Evolutionary conservation across 2,329 filamentous ascomycete species (phyloP), one percentile per base, ranked within the genome.

Genomic region (Fusarium pilosicola): DNA sequence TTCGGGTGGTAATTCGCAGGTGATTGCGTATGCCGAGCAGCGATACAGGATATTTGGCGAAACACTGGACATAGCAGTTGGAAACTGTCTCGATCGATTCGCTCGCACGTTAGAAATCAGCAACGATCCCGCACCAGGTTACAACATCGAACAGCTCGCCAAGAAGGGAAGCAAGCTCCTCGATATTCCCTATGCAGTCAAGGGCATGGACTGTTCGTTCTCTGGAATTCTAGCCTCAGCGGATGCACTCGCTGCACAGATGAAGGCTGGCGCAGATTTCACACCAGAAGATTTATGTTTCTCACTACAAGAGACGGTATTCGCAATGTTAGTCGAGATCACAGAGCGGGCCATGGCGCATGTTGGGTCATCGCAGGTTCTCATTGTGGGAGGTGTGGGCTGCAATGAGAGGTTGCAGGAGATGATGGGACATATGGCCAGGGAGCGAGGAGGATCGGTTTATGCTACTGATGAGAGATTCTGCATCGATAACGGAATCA

Each of bases 401-500:
- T 97, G 94, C 81, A 99, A 99, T 81, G 92, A 97, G 85, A 89
- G 96, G 8, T 81, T 99, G 75, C 96, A 99, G 85, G 91, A 97
- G 78, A 99, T 99, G 96, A 99, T 99, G 96, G 95, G 94, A 22
- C 87, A 93, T 52, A 99, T 99, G 96, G 96, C 95, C 22, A 87
- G 86, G 49, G 95, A 97, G 81, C 87, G 96, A 42, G 94, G 95
- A 60, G 96, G 96, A 8, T 95, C 91, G 78, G 94, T 98, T 7
- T 98, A 93, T 84, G 95, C 96, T 30, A 98, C 96, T 0, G 96
- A 99, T 81, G 96, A 99, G 86, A 88, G 96, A 51, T 99, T 97
- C 82, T 99, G 96, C 81, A 99, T 99, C 77, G 96, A 99, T 83
- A 99, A 99, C 79, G 96, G 96, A 55, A 98, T 99, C 80, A 99